These are phyloP conservation scores for Botrytis byssoidea DNA, from an alignment of 2,329 filamentous ascomycete species.

Conservation along the genomic window DNA sequence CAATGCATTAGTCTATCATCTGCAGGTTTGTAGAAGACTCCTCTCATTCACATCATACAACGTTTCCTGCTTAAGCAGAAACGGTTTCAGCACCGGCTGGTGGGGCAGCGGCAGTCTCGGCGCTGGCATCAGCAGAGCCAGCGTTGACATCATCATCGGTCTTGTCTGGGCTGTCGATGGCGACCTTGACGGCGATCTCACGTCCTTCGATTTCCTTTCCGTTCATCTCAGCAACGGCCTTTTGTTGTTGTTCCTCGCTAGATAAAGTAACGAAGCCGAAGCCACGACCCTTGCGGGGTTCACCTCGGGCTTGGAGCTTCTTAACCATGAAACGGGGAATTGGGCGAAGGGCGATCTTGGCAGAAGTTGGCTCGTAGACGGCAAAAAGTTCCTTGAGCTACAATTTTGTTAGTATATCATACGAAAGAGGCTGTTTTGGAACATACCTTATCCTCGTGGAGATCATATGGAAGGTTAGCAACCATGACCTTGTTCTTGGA, in stretches of 20 bases:
- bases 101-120: conserved; percentile 35
- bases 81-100: conserved; percentile 60
- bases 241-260: conserved; percentile 93
- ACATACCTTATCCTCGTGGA: conserved; percentile 91
- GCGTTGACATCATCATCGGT: conserved; percentile 76
- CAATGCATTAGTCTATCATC: conserved; percentile 28
- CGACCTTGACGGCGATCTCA: conserved; percentile 99
- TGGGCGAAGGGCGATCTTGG: conserved; percentile 97
- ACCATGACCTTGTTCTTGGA: conserved; percentile 99
- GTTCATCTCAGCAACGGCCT: conserved; percentile 98
- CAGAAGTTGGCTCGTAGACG: conserved; percentile 86
- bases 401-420: conserved; percentile 20
- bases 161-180: conserved; percentile 99
- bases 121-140: conserved; percentile 46
- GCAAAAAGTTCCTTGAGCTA: conserved; percentile 97
- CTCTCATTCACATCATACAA: conserved; percentile 38
- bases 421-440: not conserved
- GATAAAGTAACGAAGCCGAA: conserved; percentile 97
- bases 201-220: conserved; percentile 98
- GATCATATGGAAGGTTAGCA: conserved; percentile 96
- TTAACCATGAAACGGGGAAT: conserved; percentile 99
- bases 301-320: conserved; percentile 97
- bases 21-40: conserved; percentile 24
- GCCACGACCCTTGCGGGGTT: conserved; percentile 97
- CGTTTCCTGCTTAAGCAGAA: conserved; percentile 39